Conservation (phyloP, 2,329 filamentous ascomycete genomes). For the Ascosphaera apis region DNA sequence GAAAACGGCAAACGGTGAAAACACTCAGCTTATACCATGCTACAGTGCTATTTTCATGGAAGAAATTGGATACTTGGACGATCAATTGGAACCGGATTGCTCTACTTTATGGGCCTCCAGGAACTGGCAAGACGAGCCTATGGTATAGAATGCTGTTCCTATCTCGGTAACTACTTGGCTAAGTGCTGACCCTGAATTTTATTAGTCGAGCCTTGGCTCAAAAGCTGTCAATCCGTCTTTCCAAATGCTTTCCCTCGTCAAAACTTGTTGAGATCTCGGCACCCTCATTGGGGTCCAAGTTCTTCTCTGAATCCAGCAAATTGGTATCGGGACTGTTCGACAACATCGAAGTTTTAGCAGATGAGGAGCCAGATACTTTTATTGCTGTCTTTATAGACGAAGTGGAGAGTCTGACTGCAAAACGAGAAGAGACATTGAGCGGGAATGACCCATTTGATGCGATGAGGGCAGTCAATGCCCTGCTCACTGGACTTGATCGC, state of each 20-base stretch:
- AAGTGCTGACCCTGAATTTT: background rate
- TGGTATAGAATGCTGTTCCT: conserved; percentile 9
- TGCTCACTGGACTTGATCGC: conserved; percentile 25
- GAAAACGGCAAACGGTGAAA: no score
- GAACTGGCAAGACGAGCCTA: conserved; percentile 52
- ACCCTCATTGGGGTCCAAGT: conserved; percentile 24
- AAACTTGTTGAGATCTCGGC: conserved; percentile 25
- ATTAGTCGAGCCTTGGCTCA: conserved; percentile 22
- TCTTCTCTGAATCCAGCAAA: conserved; percentile 25
- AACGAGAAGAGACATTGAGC: conserved; percentile 17
- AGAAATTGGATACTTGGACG: conserved; percentile 14
- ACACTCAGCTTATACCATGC: no score
- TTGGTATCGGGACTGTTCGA: conserved; percentile 22
- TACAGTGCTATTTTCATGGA: conserved; percentile 12
- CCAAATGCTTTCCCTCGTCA: conserved; percentile 16
- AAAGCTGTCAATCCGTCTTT: conserved; percentile 26
- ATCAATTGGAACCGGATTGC: conserved; percentile 33
- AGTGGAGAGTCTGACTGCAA: conserved; percentile 25
- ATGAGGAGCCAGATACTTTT: conserved; percentile 18
- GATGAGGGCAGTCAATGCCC: conserved; percentile 26
- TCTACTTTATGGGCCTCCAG: conserved; percentile 76
- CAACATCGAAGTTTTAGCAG: conserved; percentile 14
- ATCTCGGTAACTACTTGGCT: background rate
- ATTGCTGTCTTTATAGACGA: conserved; percentile 27
- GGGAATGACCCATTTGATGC: conserved; percentile 24